Evolutionary conservation across 2,329 filamentous ascomycete genomes (phyloP).

Genomic region (Ophiostoma australiae): DNA sequence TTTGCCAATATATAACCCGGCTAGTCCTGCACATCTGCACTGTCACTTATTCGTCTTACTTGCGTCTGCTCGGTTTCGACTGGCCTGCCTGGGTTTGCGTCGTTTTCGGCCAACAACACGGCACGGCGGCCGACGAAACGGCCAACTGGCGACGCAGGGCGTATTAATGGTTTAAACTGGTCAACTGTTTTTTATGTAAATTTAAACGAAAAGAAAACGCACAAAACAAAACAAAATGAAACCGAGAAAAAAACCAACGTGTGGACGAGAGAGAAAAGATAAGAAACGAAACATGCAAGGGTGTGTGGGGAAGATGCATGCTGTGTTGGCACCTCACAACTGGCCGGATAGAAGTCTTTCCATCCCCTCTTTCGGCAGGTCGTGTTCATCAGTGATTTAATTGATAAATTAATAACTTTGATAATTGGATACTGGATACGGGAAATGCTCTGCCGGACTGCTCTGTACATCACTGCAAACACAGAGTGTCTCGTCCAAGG

Average conservation of each 20-base stretch:
- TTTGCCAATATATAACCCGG: not conserved
- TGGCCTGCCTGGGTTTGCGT: too few species aligned
- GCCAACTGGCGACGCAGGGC: not conserved
- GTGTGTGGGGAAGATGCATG: constrained; percentile 4
- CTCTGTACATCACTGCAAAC: not conserved
- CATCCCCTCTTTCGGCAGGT: not conserved
- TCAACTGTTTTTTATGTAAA: not conserved
- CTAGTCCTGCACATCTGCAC: not conserved
- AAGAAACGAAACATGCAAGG: not conserved
- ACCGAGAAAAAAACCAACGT: not conserved
- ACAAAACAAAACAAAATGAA: constrained; percentile 11
- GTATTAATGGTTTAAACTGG: not conserved
- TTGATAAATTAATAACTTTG: not conserved
- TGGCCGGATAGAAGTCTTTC: not conserved
- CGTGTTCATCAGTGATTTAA: not conserved
- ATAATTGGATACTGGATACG: not conserved
- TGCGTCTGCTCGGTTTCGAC: not conserved
- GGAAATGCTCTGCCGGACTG: too few species aligned
- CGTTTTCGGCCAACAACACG: not conserved
- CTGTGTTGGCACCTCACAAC: constrained; percentile 17
- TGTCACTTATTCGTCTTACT: not conserved
- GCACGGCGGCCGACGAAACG: not conserved
- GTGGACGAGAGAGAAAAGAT: not conserved
- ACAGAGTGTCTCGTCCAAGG: constrained; percentile 17
- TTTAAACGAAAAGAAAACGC: not conserved